These are phyloP conservation scores for Wallacemonas collosoma DNA, from an alignment of 208 protist species.

Conservation along the genomic window DNA sequence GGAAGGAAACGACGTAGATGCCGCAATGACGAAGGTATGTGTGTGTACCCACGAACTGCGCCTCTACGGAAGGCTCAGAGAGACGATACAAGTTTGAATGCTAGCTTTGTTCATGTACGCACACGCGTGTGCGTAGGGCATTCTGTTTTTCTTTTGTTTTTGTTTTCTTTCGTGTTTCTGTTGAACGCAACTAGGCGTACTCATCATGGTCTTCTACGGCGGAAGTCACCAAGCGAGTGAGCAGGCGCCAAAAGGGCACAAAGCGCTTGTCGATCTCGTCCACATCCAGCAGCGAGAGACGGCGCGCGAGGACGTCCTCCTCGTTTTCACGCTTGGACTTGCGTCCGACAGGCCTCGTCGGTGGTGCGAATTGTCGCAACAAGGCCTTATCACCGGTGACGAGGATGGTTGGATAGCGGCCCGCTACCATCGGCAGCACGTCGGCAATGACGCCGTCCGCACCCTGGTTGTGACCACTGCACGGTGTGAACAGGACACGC, in stretches of 20 bases:
- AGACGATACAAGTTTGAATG: too few species aligned
- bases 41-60: too few species aligned
- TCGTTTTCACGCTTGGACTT: slow-evolving; percentile 55
- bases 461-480: slow-evolving; percentile 70
- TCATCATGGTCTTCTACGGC: background rate
- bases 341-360: slow-evolving; percentile 37
- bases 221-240: slow-evolving; percentile 21
- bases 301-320: slow-evolving; percentile 27
- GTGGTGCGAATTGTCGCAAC: slow-evolving; percentile 33
- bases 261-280: slow-evolving; percentile 64
- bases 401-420: slow-evolving; percentile 37
- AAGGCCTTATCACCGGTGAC: slow-evolving; percentile 62
- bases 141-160: too few species aligned
- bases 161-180: background rate
- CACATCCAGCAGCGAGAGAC: slow-evolving; percentile 64
- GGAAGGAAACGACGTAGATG: too few species aligned
- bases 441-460: slow-evolving; percentile 75
- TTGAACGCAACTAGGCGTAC: background rate
- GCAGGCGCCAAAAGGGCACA: slow-evolving; percentile 67
- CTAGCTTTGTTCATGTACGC: too few species aligned
- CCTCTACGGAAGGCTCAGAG: too few species aligned
- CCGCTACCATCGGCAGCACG: slow-evolving; percentile 47
- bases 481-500: slow-evolving; percentile 70
- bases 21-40: too few species aligned
- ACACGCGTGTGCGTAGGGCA: too few species aligned